phyloP scores from a whole-genome alignment of 2,329 filamentous ascomycete species.

The Cladophialophora chaetospira region DNA sequence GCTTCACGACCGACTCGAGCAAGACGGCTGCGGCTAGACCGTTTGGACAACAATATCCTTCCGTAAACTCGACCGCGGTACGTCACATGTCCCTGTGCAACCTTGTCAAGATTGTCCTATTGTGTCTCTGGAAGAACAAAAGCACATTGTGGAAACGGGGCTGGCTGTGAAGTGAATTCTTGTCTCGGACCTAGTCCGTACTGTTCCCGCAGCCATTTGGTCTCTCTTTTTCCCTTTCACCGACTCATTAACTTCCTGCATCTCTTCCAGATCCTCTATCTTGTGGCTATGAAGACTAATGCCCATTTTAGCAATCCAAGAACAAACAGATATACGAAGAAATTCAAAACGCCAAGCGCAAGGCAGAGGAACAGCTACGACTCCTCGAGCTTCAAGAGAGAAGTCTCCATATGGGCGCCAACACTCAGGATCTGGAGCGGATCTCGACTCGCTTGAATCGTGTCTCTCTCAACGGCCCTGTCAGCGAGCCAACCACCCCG shows the following conservation, averaged over 20 bases:
- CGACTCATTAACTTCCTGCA: not conserved
- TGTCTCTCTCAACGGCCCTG: slow-evolving; percentile 61
- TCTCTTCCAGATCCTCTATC: not conserved
- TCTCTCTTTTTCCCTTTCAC: not conserved
- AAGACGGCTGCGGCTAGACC: slow-evolving; percentile 63
- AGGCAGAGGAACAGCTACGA: slow-evolving; percentile 91
- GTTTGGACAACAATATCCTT: slow-evolving; percentile 34
- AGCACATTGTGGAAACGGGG: slow-evolving; percentile 12
- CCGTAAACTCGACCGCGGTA: slow-evolving; percentile 35
- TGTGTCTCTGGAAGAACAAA: slow-evolving; percentile 17
- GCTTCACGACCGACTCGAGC: slow-evolving; percentile 91
- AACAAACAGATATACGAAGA: slow-evolving; percentile 91
- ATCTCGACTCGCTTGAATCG: slow-evolving; percentile 65
- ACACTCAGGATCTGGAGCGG: slow-evolving; percentile 73
- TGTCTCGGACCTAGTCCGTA: slow-evolving; percentile 1
- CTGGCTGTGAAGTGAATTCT: slow-evolving; percentile 17
- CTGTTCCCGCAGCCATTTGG: not conserved
- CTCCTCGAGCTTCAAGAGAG: slow-evolving; percentile 63
- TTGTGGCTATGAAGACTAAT: slow-evolving; percentile 50
- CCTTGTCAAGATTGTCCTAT: slow-evolving; percentile 13
- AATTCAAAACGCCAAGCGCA: slow-evolving; percentile 82
- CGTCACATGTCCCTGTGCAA: slow-evolving; percentile 19
- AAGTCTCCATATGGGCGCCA: slow-evolving; percentile 73
- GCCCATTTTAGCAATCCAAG: slow-evolving; percentile 68
- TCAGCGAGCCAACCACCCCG: slow-evolving; percentile 93